Evolutionary conservation across 176 grass and related monocot genomes (phyloP).

Genomic region (Oryza longistaminata): DNA sequence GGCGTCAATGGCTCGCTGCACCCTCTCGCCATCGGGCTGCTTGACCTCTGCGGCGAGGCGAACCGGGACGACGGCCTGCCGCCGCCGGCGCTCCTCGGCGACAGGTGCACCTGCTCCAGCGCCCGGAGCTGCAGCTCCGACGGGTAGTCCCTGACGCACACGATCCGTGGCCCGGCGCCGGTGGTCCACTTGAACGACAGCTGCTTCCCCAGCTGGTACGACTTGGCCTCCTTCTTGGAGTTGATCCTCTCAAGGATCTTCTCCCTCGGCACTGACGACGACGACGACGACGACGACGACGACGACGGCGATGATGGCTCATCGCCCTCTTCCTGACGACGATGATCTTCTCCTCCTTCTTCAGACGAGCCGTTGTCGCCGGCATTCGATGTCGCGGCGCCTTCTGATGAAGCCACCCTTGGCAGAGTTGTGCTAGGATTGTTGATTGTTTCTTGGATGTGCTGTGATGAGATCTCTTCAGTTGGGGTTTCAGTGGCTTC

Average conservation of each 20-base stretch:
- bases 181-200: slow-evolving; percentile 92
- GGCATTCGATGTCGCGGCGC: not conserved
- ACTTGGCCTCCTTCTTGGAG: slow-evolving; percentile 73
- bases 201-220: slow-evolving; percentile 79
- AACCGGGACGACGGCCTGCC: slow-evolving; percentile 43
- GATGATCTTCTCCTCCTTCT: not conserved
- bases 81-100: slow-evolving; percentile 45
- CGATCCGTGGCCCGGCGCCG: slow-evolving; percentile 84
- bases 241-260: slow-evolving; percentile 65
- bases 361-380: slow-evolving; percentile 5
- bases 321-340: slow-evolving; percentile 9
- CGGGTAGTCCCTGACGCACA: slow-evolving; percentile 90
- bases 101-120: slow-evolving; percentile 75
- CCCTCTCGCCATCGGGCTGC: slow-evolving; percentile 47
- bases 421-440: not conserved
- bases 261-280: slow-evolving; percentile 47
- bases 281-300: slow-evolving; percentile 25
- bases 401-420: slow-evolving; percentile 25
- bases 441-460: not conserved
- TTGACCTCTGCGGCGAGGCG: slow-evolving; percentile 41
- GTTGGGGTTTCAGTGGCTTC: slow-evolving; percentile 8
- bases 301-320: slow-evolving; percentile 24
- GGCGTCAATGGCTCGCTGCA: slow-evolving; percentile 37
- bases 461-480: slow-evolving; percentile 3
- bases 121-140: slow-evolving; percentile 77